Percentiles rank a stretch among this genome's conserved stretches.
These are phyloP conservation scores for Phytophthora capsici DNA, from an alignment of 352 stramenopile species.

Conservation along the genomic window DNA sequence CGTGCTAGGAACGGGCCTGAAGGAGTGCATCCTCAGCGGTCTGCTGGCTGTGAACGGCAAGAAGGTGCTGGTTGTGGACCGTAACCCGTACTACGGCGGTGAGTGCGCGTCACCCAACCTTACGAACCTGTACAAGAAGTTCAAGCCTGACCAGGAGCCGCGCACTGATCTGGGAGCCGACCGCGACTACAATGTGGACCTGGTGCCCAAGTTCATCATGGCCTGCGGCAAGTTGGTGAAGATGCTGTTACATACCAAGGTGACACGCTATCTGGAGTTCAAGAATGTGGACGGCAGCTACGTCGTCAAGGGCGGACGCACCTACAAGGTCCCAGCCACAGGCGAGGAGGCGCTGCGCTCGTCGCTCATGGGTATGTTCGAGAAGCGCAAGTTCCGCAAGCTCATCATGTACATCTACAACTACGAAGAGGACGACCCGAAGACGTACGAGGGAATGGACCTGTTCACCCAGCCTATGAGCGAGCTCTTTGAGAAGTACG, in stretches of 20 bases:
- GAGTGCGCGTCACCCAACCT: constrained; percentile 99
- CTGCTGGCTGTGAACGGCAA: constrained; percentile 95
- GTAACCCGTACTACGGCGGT: constrained; percentile 98
- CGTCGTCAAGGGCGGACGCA: constrained; percentile 97
- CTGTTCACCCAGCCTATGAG: constrained; percentile 97
- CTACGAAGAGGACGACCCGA: constrained; percentile 94
- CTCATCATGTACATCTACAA: constrained; percentile 98
- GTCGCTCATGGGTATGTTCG: constrained; percentile 99
- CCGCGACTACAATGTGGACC: constrained; percentile 99
- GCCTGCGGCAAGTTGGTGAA: constrained; percentile 99
- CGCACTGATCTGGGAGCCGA: constrained; percentile 92
- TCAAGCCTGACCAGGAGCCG: constrained; percentile 76
- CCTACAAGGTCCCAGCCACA: constrained; percentile 98
- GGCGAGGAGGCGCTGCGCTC: constrained; percentile 96
- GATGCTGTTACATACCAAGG: constrained; percentile 97
- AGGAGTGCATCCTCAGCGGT: constrained; percentile 99
- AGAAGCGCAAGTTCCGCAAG: constrained; percentile 99
- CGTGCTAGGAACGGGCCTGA: constrained; percentile 98
- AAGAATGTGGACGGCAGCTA: constrained; percentile 99
- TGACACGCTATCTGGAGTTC: constrained; percentile 99
- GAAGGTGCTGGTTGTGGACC: constrained; percentile 98
- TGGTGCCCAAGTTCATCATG: constrained; percentile 99
- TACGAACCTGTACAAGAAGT: constrained; percentile 97
- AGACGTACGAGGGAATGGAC: constrained; percentile 92
- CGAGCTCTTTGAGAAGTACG: constrained; percentile 98